Base-by-base conservation (phyloP, 2,329 filamentous ascomycete genomes). In the Exophiala viscosa region DNA sequence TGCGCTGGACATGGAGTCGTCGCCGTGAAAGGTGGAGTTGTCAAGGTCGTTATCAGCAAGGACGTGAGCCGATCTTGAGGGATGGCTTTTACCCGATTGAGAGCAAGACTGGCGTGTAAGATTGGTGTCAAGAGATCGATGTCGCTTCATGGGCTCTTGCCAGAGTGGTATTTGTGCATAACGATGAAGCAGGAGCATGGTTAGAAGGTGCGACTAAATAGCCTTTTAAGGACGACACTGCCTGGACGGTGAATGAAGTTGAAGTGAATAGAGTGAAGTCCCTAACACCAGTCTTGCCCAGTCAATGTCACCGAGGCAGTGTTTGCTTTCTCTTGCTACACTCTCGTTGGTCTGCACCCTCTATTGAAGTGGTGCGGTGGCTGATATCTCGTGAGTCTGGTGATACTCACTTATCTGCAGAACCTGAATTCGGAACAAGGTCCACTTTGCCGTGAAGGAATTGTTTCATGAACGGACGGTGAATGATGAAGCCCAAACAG, bases 141-240 rank as follows among this genome's bases (percentile, higher is more conserved):
- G 20, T 13, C 32, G 41, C 35, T 52, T 43, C 32, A 41, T 40
- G 44, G 41, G 34, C 28, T 48, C 28, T 39, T 23, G 47, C 50
- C 49, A 54, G 17, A 33, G 28, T 51, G 56, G 41, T 42, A n/a
- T 45, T 31, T 45, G 47, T 46, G 46, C 53, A 54, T 59, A 42
- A 18, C 44, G 50, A 41, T 50, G 44, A 40, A 56, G 50, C 46
- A 59, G 33, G 20, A 56, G 56, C 56, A 59, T 59, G 52, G 31
- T 54, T 45, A 40, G 28, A 49, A 33, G 35, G 43, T 28, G 32
- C 23, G 17, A 5, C 34, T 44, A 28, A 45, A 50, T 52, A 49
- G 33, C 40, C 35, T 41, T 2, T 44, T 28, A 15, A 41, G 38
- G 45, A n/a, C 33, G 50, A 50, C 46, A 50, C 45, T 50, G 49